Evolutionary conservation across 192 early-diverging fungal species (phyloP).

Genomic region (Coemansia asiatica): DNA sequence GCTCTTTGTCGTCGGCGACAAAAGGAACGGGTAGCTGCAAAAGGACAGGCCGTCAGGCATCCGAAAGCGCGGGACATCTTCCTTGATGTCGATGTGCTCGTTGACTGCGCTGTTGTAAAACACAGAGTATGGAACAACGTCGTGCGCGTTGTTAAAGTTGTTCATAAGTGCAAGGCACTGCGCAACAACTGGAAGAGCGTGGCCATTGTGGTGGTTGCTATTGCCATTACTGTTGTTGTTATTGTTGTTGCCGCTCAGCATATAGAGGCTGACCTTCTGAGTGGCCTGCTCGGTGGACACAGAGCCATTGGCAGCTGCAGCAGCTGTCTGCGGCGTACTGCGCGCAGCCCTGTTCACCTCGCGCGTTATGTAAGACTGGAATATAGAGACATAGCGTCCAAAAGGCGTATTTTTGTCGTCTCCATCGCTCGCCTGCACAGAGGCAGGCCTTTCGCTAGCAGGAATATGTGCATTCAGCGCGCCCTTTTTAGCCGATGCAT

Average conservation of each 20-base stretch:
- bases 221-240: constrained; percentile 17
- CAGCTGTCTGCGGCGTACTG: constrained; percentile 6
- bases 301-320: background rate
- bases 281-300: constrained; percentile 9
- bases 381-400: constrained; percentile 26
- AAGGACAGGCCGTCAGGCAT: constrained; percentile 68
- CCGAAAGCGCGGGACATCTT: constrained; percentile 72
- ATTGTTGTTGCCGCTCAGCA: constrained; percentile 14
- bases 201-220: constrained; percentile 20
- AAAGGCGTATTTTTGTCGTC: constrained; percentile 16
- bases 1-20: constrained; percentile 71
- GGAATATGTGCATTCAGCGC: background rate
- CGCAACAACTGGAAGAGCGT: constrained; percentile 26
- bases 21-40: constrained; percentile 73
- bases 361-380: constrained; percentile 42
- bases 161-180: constrained; percentile 54
- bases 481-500: background rate
- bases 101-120: constrained; percentile 75
- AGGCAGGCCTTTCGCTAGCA: background rate
- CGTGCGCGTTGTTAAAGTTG: constrained; percentile 60
- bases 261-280: constrained; percentile 39
- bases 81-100: constrained; percentile 71
- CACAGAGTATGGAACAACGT: constrained; percentile 59
- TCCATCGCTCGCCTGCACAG: background rate
- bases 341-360: constrained; percentile 25